A percentile compares a stretch with the other conserved stretches of the same genome.
phyloP scores from a whole-genome alignment of 2,329 filamentous ascomycete genomes.

The Xylariaceae sp. region DNA sequence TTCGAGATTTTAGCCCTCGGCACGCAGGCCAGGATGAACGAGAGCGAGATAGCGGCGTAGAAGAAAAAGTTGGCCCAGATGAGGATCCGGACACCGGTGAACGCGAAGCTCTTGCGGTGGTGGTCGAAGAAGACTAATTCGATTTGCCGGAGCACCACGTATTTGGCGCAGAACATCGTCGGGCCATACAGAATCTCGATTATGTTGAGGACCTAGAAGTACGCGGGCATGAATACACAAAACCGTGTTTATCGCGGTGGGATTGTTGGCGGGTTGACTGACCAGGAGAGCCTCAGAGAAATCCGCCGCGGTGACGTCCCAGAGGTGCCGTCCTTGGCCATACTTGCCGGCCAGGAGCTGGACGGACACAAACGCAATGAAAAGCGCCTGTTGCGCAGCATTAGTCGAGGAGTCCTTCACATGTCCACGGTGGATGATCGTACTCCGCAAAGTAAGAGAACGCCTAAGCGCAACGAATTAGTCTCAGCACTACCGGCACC shows the following conservation, averaged over 20 bases:
- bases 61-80: conserved; percentile 13
- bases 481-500: neutral
- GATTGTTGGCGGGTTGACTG: neutral
- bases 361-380: neutral
- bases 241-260: no score
- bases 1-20: conserved; percentile 12
- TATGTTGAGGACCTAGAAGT: conserved; percentile 4
- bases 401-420: neutral
- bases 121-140: conserved; percentile 11
- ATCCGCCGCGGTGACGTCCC: neutral
- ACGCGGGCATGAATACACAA: neutral
- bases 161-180: conserved; percentile 13
- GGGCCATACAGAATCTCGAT: conserved; percentile 12
- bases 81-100: conserved; percentile 1
- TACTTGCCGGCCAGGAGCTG: no score
- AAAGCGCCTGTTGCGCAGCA: neutral
- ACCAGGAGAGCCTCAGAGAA: neutral
- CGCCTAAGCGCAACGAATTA: neutral
- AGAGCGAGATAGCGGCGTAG: conserved; percentile 2
- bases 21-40: conserved; percentile 11
- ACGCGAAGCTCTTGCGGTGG: neutral
- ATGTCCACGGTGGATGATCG: neutral
- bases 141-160: conserved; percentile 13
- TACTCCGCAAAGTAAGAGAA: conserved; percentile 1
- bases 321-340: no score